These are phyloP conservation scores for Xylaria sp. DNA, from an alignment of 2,329 filamentous ascomycete species.

Conservation along the genomic window DNA sequence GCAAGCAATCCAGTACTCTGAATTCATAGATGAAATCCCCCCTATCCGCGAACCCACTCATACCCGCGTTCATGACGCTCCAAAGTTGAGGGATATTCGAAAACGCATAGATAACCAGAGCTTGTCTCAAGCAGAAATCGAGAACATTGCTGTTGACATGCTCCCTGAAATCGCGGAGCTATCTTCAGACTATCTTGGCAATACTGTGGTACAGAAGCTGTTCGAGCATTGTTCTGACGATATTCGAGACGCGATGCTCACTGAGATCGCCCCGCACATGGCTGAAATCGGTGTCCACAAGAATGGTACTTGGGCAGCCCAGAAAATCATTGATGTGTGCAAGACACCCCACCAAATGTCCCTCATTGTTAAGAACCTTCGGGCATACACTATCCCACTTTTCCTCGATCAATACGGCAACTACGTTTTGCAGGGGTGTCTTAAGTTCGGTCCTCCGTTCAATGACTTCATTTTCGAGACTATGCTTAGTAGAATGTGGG, in stretches of 20 bases:
- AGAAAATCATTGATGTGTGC: constrained; percentile 98
- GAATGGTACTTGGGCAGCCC: constrained; percentile 98
- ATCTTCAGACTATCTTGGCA: constrained; percentile 94
- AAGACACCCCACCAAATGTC: constrained; percentile 85
- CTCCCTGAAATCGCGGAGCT: constrained; percentile 95
- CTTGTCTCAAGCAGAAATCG: constrained; percentile 86
- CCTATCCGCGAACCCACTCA: constrained; percentile 88
- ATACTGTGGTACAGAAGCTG: constrained; percentile 99
- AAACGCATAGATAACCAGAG: constrained; percentile 98
- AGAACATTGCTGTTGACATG: constrained; percentile 92
- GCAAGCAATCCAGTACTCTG: constrained; percentile 77
- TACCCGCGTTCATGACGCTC: constrained; percentile 90
- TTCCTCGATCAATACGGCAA: constrained; percentile 99
- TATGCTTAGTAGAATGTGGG: constrained; percentile 95
- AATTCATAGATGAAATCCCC: constrained; percentile 86
- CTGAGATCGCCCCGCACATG: constrained; percentile 87
- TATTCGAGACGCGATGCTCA: constrained; percentile 90
- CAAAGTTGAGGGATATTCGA: constrained; percentile 92
- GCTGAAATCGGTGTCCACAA: constrained; percentile 98
- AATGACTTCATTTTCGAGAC: constrained; percentile 99
- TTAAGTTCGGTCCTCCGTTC: constrained; percentile 88
- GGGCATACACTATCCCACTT: constrained; percentile 86
- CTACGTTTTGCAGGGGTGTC: constrained; percentile 95
- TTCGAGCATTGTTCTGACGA: constrained; percentile 96
- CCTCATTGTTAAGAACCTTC: constrained; percentile 84